These are phyloP conservation scores for Styphnolobium japonicum DNA, from an alignment of 306 rosid species.

Conservation along the genomic window DNA sequence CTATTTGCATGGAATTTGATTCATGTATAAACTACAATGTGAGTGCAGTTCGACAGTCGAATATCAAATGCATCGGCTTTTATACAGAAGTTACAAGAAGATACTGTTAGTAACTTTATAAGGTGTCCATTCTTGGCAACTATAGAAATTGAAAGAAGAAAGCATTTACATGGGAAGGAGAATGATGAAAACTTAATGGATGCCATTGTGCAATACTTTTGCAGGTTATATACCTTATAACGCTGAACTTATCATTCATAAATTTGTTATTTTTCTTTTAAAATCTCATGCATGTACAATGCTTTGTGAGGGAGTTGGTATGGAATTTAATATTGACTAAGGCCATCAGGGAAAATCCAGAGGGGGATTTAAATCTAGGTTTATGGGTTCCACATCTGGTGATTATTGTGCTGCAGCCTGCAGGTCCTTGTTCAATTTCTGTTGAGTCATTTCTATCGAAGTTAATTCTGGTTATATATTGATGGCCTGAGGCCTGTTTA, in stretches of 20 bases:
- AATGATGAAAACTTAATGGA: constrained; percentile 61
- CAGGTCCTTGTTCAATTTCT: neutral
- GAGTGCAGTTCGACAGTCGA: constrained; percentile 82
- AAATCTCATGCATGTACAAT: neutral
- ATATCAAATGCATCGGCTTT: constrained; percentile 68
- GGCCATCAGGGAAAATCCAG: neutral
- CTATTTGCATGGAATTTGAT: constrained; percentile 24
- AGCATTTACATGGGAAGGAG: constrained; percentile 62
- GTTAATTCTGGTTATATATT: neutral
- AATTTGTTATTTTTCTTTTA: neutral
- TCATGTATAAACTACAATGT: constrained; percentile 22
- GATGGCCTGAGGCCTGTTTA: neutral
- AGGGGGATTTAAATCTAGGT: neutral
- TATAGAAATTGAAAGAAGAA: constrained; percentile 91
- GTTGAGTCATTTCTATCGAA: too few relatives aligned
- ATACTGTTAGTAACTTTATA: constrained; percentile 34
- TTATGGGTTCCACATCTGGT: constrained; percentile 8
- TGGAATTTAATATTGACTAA: neutral
- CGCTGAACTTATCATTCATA: neutral
- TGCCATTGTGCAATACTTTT: constrained; percentile 60
- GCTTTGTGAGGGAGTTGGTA: constrained; percentile 1
- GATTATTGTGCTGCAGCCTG: neutral
- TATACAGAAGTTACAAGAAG: constrained; percentile 62
- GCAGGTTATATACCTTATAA: constrained; percentile 53
- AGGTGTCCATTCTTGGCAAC: constrained; percentile 82